phyloP scores from a whole-genome alignment of 352 stramenopile species.

The Pythium coloratum region DNA sequence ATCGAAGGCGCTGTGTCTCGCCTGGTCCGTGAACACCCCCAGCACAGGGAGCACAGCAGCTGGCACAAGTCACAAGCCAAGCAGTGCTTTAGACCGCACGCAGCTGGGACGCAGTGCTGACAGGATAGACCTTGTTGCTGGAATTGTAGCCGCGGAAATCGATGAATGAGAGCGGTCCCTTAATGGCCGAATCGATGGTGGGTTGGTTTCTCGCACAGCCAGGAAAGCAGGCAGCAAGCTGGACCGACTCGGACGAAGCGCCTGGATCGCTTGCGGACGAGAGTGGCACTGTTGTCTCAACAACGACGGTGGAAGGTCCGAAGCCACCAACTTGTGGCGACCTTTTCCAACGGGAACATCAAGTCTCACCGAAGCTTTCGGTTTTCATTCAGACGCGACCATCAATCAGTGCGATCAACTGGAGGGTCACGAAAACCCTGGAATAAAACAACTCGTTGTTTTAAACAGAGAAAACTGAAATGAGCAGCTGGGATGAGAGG shows the following conservation, averaged over 20 bases:
- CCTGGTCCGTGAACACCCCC: not conserved
- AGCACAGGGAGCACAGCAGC: not conserved
- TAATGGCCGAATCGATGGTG: not conserved
- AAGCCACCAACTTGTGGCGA: not conserved
- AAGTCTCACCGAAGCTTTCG: not conserved
- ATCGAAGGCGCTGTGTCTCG: not conserved
- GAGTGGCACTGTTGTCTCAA: constrained; percentile 1
- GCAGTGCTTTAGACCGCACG: not conserved
- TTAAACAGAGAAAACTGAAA: not conserved
- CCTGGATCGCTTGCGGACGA: constrained; percentile 1
- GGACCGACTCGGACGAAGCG: not conserved
- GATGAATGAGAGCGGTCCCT: not conserved
- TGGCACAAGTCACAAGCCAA: not conserved
- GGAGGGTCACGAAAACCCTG: not conserved
- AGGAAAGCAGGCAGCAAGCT: not conserved
- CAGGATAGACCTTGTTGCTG: not conserved
- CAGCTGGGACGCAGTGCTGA: not conserved
- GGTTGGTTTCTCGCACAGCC: not conserved
- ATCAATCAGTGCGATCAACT: constrained; percentile 6
- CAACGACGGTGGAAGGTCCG: not conserved
- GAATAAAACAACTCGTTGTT: constrained; percentile 11
- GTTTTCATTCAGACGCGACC: not conserved
- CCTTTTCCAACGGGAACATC: not conserved
- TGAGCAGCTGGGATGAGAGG: not conserved
- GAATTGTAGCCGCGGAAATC: not conserved